A percentile compares a stretch with the other conserved stretches of the same genome.
Evolutionary conservation across 129 eudicot species (phyloP).

Genomic region (Erigeron canadensis): DNA sequence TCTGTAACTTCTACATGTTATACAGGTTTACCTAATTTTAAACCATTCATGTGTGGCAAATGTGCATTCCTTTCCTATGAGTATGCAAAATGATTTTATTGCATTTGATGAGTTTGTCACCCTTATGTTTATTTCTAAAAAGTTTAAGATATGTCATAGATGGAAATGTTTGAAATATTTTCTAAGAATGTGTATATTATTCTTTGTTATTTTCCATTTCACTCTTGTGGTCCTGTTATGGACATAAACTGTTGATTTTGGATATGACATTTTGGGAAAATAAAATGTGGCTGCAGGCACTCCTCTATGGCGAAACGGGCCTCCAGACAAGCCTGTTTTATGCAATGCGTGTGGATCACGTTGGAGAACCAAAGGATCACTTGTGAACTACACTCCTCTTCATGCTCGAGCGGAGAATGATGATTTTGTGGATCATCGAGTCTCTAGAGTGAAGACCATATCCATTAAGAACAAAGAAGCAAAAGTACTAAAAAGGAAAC

Average conservation of each 20-base stretch:
- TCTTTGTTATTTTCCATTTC: background rate
- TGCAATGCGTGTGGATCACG: slow-evolving; percentile 99
- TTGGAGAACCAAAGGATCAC: slow-evolving; percentile 98
- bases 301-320: slow-evolving; percentile 99
- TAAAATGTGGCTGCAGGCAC: slow-evolving; percentile 56
- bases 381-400: slow-evolving; percentile 86
- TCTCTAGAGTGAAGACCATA: slow-evolving; percentile 53
- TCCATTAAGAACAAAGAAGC: slow-evolving; percentile 76
- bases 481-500: slow-evolving; percentile 72
- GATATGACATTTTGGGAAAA: slow-evolving; percentile 4
- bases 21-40: background rate
- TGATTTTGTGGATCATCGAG: slow-evolving; percentile 66
- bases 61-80: slow-evolving; percentile 19
- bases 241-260: background rate
- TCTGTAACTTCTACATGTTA: background rate
- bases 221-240: background rate
- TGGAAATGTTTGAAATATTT: background rate
- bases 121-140: slow-evolving; percentile 1
- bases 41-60: background rate
- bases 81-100: slow-evolving; percentile 9
- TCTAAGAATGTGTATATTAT: background rate
- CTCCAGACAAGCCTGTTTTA: slow-evolving; percentile 95
- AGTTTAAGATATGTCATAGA: background rate
- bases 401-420: slow-evolving; percentile 84
- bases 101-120: background rate